Evolutionary conservation across 2,329 filamentous ascomycete genomes (phyloP).

Genomic region (Ophiostoma sp.): DNA sequence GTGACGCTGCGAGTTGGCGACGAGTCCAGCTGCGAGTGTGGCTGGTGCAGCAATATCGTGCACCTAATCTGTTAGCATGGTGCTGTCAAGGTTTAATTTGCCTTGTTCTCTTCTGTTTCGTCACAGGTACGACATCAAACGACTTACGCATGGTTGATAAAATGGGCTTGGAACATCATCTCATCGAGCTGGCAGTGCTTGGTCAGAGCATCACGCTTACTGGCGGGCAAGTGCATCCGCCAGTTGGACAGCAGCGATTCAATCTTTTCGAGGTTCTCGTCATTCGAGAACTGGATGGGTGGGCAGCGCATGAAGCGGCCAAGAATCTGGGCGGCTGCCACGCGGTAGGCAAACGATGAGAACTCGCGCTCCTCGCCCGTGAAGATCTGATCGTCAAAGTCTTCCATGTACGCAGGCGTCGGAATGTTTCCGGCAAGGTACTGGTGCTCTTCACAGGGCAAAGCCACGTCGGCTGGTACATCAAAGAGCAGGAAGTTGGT

Average conservation of each 20-base stretch:
- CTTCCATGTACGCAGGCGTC: slow-evolving; percentile 57
- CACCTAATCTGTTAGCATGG: slow-evolving; percentile 32
- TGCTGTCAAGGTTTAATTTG: too few species aligned
- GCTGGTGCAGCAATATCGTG: slow-evolving; percentile 72
- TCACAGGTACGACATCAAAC: not conserved
- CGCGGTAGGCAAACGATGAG: slow-evolving; percentile 79
- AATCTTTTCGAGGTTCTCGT: slow-evolving; percentile 48
- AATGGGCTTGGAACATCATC: slow-evolving; percentile 86
- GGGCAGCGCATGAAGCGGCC: slow-evolving; percentile 64
- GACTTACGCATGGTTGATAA: slow-evolving; percentile 57
- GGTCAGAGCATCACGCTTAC: slow-evolving; percentile 65
- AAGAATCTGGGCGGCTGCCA: slow-evolving; percentile 73
- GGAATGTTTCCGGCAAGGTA: slow-evolving; percentile 58
- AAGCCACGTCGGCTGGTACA: slow-evolving; percentile 59
- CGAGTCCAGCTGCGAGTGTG: slow-evolving; percentile 67
- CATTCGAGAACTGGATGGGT: slow-evolving; percentile 47
- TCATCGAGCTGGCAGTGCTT: slow-evolving; percentile 72
- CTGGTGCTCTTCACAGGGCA: slow-evolving; percentile 80
- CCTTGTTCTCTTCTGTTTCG: not conserved
- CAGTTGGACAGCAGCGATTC: slow-evolving; percentile 62
- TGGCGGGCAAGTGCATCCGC: slow-evolving; percentile 69
- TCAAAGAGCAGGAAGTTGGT: slow-evolving; percentile 67
- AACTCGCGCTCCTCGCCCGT: slow-evolving; percentile 64
- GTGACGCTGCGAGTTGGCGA: slow-evolving; percentile 55
- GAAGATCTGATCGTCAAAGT: slow-evolving; percentile 74